Evolutionary conservation across 176 grass and related monocot genomes (phyloP).

Genomic region (Secale cereale): DNA sequence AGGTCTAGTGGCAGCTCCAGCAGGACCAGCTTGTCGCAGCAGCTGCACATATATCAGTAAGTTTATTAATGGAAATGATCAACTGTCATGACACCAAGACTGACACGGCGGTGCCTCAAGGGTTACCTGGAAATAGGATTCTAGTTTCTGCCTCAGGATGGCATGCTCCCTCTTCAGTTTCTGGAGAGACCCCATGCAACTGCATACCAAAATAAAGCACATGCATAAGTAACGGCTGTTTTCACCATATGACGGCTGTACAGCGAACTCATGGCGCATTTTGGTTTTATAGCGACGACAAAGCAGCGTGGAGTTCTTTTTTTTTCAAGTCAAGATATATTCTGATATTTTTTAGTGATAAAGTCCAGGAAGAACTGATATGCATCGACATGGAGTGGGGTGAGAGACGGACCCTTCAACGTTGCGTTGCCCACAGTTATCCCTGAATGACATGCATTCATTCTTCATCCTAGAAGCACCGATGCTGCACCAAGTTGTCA

Average conservation of each 20-base stretch:
- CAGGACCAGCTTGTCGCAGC: slow-evolving; percentile 63
- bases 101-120: neutral
- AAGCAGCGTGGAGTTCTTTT: neutral
- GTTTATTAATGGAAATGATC: neutral
- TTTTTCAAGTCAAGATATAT: neutral
- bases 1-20: slow-evolving; percentile 63
- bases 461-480: slow-evolving; percentile 97
- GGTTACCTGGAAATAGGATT: slow-evolving; percentile 96
- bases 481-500: slow-evolving; percentile 62
- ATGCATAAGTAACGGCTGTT: neutral
- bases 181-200: slow-evolving; percentile 78
- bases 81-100: neutral
- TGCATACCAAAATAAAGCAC: slow-evolving; percentile 38
- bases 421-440: slow-evolving; percentile 66
- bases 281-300: neutral
- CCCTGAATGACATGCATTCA: slow-evolving; percentile 81
- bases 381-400: neutral
- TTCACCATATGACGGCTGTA: neutral
- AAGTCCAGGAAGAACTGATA: neutral
- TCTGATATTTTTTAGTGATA: neutral
- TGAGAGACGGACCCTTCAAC: slow-evolving; percentile 62
- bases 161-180: slow-evolving; percentile 89
- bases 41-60: slow-evolving; percentile 33
- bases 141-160: slow-evolving; percentile 75
- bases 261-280: neutral